phyloP scores from a whole-genome alignment of 139 green algal genomes.

The Spirogloea muscicola region DNA sequence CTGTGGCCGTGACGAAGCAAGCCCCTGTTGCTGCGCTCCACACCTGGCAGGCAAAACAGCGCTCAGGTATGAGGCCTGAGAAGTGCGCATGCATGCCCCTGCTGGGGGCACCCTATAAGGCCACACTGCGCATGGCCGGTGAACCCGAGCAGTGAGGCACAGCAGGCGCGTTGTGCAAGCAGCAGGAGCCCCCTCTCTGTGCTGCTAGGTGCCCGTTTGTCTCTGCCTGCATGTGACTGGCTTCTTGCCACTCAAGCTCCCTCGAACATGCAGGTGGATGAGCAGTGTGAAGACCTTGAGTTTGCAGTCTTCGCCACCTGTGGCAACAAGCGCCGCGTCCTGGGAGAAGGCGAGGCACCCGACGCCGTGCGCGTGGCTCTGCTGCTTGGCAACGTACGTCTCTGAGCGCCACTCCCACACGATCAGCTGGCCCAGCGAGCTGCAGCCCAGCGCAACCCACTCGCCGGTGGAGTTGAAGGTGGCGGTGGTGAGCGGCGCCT shows the following conservation, averaged over 20 bases:
- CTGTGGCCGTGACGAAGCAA: constrained; percentile 91
- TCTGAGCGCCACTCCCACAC: constrained; percentile 97
- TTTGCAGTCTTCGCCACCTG: constrained; percentile 80
- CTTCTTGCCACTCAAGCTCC: no score
- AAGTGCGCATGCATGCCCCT: no score
- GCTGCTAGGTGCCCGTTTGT: no score
- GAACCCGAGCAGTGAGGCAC: no score
- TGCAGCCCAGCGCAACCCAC: constrained; percentile 64
- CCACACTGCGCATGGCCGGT: no score
- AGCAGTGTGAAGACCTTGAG: constrained; percentile 56
- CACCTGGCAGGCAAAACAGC: no score
- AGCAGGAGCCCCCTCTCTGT: no score
- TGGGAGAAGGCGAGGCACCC: constrained; percentile 68
- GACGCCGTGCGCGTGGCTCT: constrained; percentile 86
- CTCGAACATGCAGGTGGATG: no score
- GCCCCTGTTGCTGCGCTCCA: constrained; percentile 60
- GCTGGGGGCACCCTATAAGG: no score
- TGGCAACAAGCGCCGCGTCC: constrained; percentile 78
- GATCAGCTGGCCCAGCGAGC: constrained; percentile 89
- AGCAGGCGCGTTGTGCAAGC: no score
- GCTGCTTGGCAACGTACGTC: constrained; percentile 88
- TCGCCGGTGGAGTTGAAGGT: constrained; percentile 79
- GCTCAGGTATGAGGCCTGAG: no score
- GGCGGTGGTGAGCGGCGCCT: constrained; percentile 63
- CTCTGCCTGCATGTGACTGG: no score